These are phyloP conservation scores for Pisolithus microcarpus DNA, from an alignment of 768 basidiomycete species.

Conservation along the genomic window DNA sequence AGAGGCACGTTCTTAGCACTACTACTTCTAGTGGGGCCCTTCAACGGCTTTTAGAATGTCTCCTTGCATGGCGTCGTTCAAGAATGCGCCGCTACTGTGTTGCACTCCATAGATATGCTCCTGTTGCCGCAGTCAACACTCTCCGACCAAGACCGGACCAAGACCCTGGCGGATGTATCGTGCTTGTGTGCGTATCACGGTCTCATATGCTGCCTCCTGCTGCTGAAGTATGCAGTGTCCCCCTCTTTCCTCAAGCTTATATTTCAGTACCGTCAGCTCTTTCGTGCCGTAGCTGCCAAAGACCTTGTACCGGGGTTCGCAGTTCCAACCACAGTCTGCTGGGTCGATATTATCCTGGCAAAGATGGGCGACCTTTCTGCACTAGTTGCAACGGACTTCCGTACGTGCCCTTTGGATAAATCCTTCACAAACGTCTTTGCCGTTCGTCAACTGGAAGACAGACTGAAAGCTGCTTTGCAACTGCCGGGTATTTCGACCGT, in stretches of 20 bases:
- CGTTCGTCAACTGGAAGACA: conserved; percentile 42
- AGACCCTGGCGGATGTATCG: conserved; percentile 8
- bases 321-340: conserved; percentile 43
- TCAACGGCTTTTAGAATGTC: conserved; percentile 23
- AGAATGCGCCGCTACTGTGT: conserved; percentile 26
- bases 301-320: conserved; percentile 18
- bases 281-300: conserved; percentile 37
- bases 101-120: conserved; percentile 24
- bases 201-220: background rate
- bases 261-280: conserved; percentile 46
- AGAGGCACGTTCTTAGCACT: conserved; percentile 13
- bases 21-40: background rate
- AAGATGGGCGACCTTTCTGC: conserved; percentile 38
- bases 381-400: conserved; percentile 23
- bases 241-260: conserved; percentile 31
- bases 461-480: conserved; percentile 54
- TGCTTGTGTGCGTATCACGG: conserved; percentile 15
- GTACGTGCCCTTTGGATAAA: conserved; percentile 4
- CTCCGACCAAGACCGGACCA: conserved; percentile 1
- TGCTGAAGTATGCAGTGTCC: conserved; percentile 24
- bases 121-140: conserved; percentile 5
- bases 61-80: conserved; percentile 29
- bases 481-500: conserved; percentile 46
- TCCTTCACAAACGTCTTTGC: conserved; percentile 25
- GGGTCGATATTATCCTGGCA: conserved; percentile 56